Percentiles rank a stretch among this genome's conserved stretches.
These are phyloP conservation scores for Hypoxylon sp. DNA, from an alignment of 2,329 filamentous ascomycete species.

Conservation along the genomic window DNA sequence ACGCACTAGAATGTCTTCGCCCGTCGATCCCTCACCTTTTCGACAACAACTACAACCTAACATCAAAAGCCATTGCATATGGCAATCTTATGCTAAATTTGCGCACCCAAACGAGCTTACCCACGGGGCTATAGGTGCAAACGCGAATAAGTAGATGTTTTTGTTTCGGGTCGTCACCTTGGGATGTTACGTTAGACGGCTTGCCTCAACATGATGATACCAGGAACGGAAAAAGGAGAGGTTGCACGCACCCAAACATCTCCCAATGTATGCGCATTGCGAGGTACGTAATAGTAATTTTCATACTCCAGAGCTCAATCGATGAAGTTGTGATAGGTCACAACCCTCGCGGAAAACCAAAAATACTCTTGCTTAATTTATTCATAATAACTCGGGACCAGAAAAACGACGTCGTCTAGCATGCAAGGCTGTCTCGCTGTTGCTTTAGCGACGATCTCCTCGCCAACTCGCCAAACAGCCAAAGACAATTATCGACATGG, in stretches of 20 bases:
- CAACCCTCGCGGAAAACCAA: constrained; percentile 16
- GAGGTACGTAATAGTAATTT: constrained; percentile 10
- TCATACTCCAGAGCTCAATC: neutral
- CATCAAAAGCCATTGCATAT: constrained; percentile 18
- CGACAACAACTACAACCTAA: constrained; percentile 20
- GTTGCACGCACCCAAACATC: constrained; percentile 14
- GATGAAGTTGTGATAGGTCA: constrained; percentile 13
- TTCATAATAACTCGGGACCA: constrained; percentile 24
- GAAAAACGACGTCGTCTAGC: constrained; percentile 14
- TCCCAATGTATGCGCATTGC: constrained; percentile 23
- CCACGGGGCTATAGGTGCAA: constrained; percentile 1
- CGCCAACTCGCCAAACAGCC: constrained; percentile 12
- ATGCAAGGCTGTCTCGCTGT: constrained; percentile 5
- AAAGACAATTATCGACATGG: constrained; percentile 18
- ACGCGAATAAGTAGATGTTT: constrained; percentile 13
- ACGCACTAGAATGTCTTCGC: constrained; percentile 19
- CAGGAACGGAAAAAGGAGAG: constrained; percentile 12
- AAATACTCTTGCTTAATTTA: constrained; percentile 14
- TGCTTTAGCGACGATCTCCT: constrained; percentile 12
- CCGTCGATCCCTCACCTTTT: constrained; percentile 26
- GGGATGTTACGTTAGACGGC: constrained; percentile 21
- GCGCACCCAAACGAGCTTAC: constrained; percentile 19
- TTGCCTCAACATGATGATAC: constrained; percentile 17
- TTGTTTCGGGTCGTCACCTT: constrained; percentile 15
- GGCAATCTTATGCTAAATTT: constrained; percentile 16